Evolutionary conservation across 352 stramenopile genomes (phyloP), one percentile per base, ranked within the genome.

Genomic region (Pythium biforme): DNA sequence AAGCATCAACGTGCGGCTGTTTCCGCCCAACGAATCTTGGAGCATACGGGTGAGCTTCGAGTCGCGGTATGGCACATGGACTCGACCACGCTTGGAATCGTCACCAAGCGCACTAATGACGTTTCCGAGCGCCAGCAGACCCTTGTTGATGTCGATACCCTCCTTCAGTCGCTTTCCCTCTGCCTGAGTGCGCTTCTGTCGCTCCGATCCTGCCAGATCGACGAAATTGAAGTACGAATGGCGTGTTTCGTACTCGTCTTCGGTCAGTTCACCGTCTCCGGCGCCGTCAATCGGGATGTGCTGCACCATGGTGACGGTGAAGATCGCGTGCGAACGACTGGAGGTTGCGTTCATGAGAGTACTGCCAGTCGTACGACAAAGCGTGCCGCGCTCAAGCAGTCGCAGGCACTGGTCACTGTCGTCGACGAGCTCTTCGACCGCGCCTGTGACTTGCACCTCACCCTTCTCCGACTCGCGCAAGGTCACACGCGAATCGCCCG

Each of bases 91-190:
- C 60, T 95, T 95, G 49, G 89, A 90, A 46, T 96, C 83, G 46
- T 98, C 92, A 20, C 92, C 95, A 9, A 99, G 75, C 10, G 95
- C 94, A 64, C 96, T 98, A 62, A 99, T 99, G 27, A 99, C 97
- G 68, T 99, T 99, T 4, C 97, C 97, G 19, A 99, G 83, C 10
- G 94, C 96, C 17, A 99, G 79, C 22, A 99, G 81, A 4, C 97
- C 97, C 73, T 98, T 97, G 81, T 99, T 99, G 74, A 99, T 99
- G 67, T 98, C 89, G 46, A 99, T 98, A 31, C 94, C 96, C 83
- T 99, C 96, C 60, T 92, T 97, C 55, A 98, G 72, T 1, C 96
- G 81, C 66, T 93, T 90, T 26, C 83, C 94, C 52, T 97, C 81
- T 0, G 95, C 92, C 59, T 96, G 90, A 20, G 96, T 99, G 45